Conservation (phyloP, 495 filamentous ascomycete genomes). For the Xylaria castorea region DNA sequence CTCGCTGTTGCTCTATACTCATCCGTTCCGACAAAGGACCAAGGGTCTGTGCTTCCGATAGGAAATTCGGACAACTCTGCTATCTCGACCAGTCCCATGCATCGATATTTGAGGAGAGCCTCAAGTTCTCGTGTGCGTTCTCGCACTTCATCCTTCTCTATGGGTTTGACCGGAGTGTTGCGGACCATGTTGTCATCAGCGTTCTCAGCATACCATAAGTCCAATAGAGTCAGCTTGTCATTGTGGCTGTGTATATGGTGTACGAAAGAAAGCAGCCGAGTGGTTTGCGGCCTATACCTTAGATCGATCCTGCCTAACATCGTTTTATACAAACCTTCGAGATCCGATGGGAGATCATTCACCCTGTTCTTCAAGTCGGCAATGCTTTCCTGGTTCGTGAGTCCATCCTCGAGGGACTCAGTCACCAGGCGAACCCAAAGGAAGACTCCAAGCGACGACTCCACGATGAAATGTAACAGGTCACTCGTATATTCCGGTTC, state of each 20-base stretch:
- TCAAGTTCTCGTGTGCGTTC: background rate
- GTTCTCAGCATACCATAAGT: background rate
- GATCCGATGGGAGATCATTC: background rate
- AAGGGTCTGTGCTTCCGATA: background rate
- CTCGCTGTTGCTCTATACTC: background rate
- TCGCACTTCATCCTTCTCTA: background rate
- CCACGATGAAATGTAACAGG: background rate
- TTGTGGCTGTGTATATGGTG: background rate
- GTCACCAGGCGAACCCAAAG: background rate
- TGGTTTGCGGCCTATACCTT: background rate
- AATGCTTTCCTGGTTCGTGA: background rate
- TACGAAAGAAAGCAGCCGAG: background rate
- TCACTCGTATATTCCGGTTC: background rate
- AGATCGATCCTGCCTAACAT: background rate
- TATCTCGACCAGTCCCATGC: background rate
- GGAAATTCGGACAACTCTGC: background rate
- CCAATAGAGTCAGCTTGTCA: background rate
- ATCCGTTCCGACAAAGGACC: background rate
- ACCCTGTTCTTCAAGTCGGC: background rate
- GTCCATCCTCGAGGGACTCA: background rate
- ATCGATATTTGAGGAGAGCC: background rate
- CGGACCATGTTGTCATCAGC: background rate
- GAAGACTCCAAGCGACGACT: background rate
- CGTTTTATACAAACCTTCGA: background rate
- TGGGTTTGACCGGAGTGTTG: background rate